phyloP scores from a whole-genome alignment of 306 rosid genomes.

The Clitoria ternatea region DNA sequence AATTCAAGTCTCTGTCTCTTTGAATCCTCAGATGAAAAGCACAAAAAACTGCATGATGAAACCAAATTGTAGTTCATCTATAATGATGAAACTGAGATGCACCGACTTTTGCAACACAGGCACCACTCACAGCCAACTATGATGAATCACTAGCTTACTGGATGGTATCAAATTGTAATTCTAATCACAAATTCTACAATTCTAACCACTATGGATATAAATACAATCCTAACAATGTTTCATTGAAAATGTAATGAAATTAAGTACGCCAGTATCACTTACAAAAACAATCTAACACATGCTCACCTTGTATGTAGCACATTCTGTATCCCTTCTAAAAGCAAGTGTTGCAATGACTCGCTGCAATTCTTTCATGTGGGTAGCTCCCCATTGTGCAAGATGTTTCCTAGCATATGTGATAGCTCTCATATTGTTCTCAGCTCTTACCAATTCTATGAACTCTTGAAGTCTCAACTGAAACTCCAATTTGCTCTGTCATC shows the following conservation, averaged over 20 bases:
- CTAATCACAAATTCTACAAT: not conserved
- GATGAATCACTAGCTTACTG: not conserved
- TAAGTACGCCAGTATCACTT: not conserved
- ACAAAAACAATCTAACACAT: not conserved
- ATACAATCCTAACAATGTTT: not conserved
- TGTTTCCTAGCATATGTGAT: conserved; percentile 77
- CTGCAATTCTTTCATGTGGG: conserved; percentile 89
- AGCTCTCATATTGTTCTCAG: conserved; percentile 78
- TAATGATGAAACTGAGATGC: not conserved
- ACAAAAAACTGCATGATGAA: not conserved
- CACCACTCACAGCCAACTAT: not conserved
- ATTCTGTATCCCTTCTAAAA: conserved; percentile 77
- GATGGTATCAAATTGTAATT: not conserved
- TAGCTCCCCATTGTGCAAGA: conserved; percentile 86
- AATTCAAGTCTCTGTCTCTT: not conserved
- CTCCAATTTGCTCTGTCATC: conserved; percentile 83
- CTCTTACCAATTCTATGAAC: conserved; percentile 90
- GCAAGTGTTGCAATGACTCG: conserved; percentile 78
- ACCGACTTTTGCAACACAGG: not conserved
- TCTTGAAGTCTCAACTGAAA: conserved; percentile 97
- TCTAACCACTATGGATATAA: conserved; percentile 9
- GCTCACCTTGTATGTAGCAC: conserved; percentile 82
- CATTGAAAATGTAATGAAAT: not conserved
- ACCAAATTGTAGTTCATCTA: not conserved
- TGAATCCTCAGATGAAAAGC: not conserved